Percentiles rank a stretch among this genome's conserved stretches.
These are phyloP conservation scores for Sistotremastrum niveocremeum DNA, from an alignment of 768 basidiomycete species.

Conservation along the genomic window DNA sequence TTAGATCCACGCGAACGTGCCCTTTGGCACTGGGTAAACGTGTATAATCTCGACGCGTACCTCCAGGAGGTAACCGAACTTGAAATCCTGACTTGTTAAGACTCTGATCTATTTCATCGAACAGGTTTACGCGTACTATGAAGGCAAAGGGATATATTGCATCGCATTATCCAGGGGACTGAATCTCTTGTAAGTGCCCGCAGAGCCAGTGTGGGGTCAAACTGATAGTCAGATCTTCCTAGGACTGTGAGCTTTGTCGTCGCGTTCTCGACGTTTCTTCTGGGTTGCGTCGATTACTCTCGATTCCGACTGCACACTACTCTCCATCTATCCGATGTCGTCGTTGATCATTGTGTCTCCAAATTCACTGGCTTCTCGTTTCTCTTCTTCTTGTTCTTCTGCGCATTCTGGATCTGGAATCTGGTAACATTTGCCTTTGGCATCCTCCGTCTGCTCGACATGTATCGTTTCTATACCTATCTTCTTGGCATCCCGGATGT, in stretches of 20 bases:
- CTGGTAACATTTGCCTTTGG: constrained; percentile 66
- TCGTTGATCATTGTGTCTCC: constrained; percentile 74
- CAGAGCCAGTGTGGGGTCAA: too few species aligned
- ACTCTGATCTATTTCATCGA: constrained; percentile 3
- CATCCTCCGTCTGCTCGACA: constrained; percentile 70
- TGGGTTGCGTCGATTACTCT: constrained; percentile 91
- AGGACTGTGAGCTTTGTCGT: constrained; percentile 98
- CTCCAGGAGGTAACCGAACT: constrained; percentile 57
- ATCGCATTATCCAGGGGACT: constrained; percentile 83
- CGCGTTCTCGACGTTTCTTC: constrained; percentile 90
- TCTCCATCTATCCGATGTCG: constrained; percentile 62
- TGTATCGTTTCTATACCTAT: constrained; percentile 94
- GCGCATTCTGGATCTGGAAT: constrained; percentile 84
- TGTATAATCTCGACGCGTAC: constrained; percentile 92
- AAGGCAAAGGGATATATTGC: constrained; percentile 91
- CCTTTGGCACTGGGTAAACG: constrained; percentile 98
- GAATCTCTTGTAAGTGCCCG: constrained; percentile 76
- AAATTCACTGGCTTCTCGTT: constrained; percentile 75
- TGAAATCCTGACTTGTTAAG: constrained; percentile 1
- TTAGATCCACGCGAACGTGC: constrained; percentile 81
- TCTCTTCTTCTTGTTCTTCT: constrained; percentile 74
- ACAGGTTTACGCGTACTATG: constrained; percentile 70
- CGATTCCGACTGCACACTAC: constrained; percentile 54
- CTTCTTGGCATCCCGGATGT: constrained; percentile 92
- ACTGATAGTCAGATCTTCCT: constrained; percentile 10